Percentiles rank a stretch among this genome's conserved stretches.
These are phyloP conservation scores for Beauveria sp. DNA, from an alignment of 2,329 filamentous ascomycete species.

Conservation along the genomic window DNA sequence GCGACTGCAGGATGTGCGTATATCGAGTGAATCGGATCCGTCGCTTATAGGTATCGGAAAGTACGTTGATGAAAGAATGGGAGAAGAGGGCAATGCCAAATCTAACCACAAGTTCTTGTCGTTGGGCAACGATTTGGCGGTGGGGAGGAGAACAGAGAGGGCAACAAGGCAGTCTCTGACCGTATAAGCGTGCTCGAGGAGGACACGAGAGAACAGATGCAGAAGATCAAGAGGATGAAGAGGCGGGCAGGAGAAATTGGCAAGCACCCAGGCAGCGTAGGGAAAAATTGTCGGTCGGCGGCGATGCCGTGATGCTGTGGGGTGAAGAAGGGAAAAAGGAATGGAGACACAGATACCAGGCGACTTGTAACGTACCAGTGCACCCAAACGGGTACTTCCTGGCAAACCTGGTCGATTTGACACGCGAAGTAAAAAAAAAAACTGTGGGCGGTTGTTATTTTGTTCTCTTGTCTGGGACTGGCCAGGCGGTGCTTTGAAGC, in stretches of 20 bases:
- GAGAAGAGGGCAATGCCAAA: slow-evolving; percentile 5
- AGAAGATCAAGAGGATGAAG: slow-evolving; percentile 13
- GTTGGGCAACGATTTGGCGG: slow-evolving; percentile 11
- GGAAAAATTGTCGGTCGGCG: slow-evolving; percentile 16
- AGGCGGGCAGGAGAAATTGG: slow-evolving; percentile 16
- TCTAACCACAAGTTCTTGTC: background rate
- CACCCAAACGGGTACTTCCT: background rate
- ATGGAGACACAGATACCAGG: slow-evolving; percentile 18
- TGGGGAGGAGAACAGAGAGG: slow-evolving; percentile 2
- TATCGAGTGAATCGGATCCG: slow-evolving; percentile 4
- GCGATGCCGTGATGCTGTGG: slow-evolving; percentile 22
- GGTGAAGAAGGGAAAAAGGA: slow-evolving; percentile 19
- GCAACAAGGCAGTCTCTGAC: slow-evolving; percentile 10
- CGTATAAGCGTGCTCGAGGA: slow-evolving; percentile 8
- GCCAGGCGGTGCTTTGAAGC: slow-evolving; percentile 6
- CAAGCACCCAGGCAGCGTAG: slow-evolving; percentile 15
- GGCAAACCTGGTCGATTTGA: background rate
- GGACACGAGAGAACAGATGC: slow-evolving; percentile 11
- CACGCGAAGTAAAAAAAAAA: slow-evolving; percentile 15
- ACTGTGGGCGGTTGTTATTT: slow-evolving; percentile 18
- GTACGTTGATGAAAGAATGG: background rate
- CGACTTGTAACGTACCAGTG: background rate
- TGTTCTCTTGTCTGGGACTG: slow-evolving; percentile 15
- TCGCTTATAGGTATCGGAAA: slow-evolving; percentile 9
- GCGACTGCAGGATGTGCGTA: slow-evolving; percentile 2